Base-by-base conservation (phyloP, 768 basidiomycete genomes). In the Cantharellus cinnabarinus region DNA sequence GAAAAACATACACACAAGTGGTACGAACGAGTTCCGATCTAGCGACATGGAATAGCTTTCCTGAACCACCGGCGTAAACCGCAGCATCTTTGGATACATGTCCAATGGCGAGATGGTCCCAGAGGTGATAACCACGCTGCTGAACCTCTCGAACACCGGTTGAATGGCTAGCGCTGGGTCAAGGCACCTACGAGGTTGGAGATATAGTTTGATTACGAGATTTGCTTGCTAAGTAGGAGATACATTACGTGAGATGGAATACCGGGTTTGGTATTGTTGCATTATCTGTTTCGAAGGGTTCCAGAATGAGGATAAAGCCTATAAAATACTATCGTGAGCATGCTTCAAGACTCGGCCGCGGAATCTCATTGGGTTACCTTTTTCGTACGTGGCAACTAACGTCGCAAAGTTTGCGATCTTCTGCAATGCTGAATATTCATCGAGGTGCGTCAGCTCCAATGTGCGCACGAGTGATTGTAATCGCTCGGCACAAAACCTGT, bases 1-100 rank as follows among this genome's bases (percentile, higher is more conserved):
- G 20, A 39, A 20, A 50, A n/a, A 15, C 5, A 29, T n/a, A 61
- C 82, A 60, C 58, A 90, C 94, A 71, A 98, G 72, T 10, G 95
- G 95, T 63, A 99, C 70, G 72, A 99, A 99, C 39, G 93, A 90
- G 66, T 97, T 94, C 62, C 95, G 79, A 7, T 89, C 87, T 50
- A 99, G 76, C 20, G 95, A 93, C 95, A 99, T 99, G 1, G 94
- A 80, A 71, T 99, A 99, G 1, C 87, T 89, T 70, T 97, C 93
- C 72, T 91, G 87, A 3, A 97, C 87, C 20, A 94, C 91, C 2
- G 95, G 93, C 15, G 88, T 89, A 70, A 99, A 99, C 64, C 91
- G 89, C 39, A 99, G 76, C 88, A 99, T 99, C 72, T 98, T 99
- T 7, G 95, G 95, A 70, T 99, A 99, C 95, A 99, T 99, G 71